Evolutionary conservation across 345 rosid genomes (phyloP).

Genomic region (Populus nigra): DNA sequence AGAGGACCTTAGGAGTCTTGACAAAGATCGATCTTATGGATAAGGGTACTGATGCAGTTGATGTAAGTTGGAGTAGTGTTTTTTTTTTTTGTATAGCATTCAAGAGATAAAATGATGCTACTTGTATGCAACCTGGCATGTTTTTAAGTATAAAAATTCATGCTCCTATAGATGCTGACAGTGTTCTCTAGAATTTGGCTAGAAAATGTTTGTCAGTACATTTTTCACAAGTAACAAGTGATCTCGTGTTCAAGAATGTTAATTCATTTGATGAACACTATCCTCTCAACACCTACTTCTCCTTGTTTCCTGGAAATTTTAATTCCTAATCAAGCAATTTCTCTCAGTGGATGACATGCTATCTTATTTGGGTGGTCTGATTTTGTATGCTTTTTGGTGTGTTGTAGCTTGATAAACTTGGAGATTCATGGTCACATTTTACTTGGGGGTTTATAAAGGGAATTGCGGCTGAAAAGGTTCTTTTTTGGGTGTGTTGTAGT

Average conservation of each 20-base stretch:
- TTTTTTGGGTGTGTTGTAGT: background rate
- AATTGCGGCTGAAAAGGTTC: background rate
- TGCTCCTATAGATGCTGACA: background rate
- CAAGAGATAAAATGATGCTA: background rate
- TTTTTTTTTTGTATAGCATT: background rate
- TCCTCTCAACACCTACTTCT: background rate
- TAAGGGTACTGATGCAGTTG: conserved; percentile 97
- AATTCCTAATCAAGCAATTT: background rate
- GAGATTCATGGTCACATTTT: background rate
- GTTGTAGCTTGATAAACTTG: background rate
- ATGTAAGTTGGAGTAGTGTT: conserved; percentile 54
- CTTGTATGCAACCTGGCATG: background rate
- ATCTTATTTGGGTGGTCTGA: background rate
- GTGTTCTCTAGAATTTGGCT: background rate
- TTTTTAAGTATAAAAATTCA: background rate
- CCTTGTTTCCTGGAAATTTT: background rate
- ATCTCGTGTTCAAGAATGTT: background rate
- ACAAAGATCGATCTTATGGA: conserved; percentile 99
- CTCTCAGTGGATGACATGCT: background rate
- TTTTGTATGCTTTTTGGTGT: background rate
- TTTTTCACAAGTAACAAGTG: background rate
- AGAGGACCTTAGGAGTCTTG: conserved; percentile 95
- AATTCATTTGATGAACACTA: background rate
- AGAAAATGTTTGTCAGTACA: background rate
- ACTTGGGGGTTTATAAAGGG: background rate